These are phyloP conservation scores for Sporisorium sorghi DNA, from an alignment of 1,284 basidiomycete species.

Conservation along the genomic window DNA sequence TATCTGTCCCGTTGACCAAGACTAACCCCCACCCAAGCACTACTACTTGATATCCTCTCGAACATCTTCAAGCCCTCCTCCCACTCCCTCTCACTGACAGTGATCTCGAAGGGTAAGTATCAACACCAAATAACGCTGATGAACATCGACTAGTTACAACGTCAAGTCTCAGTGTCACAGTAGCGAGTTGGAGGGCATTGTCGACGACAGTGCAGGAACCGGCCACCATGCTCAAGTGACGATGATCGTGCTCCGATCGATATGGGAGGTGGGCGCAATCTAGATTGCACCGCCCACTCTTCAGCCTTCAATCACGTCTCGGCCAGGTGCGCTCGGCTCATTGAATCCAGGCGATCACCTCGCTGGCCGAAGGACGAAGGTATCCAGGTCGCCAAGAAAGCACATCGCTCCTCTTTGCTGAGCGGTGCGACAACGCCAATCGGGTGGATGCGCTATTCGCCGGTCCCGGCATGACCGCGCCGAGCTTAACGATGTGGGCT, in stretches of 20 bases:
- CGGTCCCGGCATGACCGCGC: too few species aligned
- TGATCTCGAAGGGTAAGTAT: neutral
- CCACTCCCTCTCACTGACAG: neutral
- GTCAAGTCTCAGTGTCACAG: neutral
- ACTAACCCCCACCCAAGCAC: neutral
- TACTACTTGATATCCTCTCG: neutral
- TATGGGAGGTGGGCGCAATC: neutral
- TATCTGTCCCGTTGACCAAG: neutral
- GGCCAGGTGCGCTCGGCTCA: neutral
- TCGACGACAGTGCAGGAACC: too few species aligned
- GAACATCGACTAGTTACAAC: neutral
- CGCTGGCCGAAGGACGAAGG: neutral
- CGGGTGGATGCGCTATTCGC: too few species aligned
- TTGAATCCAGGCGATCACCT: neutral
- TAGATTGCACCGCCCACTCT: neutral
- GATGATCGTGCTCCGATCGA: neutral
- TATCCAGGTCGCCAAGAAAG: neutral
- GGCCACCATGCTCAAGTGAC: too few species aligned
- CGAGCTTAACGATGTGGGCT: neutral
- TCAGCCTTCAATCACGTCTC: neutral
- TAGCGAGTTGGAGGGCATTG: neutral
- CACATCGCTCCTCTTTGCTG: neutral
- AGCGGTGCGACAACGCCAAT: neutral
- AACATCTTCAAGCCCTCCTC: neutral
- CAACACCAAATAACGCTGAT: neutral